Base-by-base conservation (phyloP, 1,139 yeast genomes). In the Scheffersomyces cryptocercus region DNA sequence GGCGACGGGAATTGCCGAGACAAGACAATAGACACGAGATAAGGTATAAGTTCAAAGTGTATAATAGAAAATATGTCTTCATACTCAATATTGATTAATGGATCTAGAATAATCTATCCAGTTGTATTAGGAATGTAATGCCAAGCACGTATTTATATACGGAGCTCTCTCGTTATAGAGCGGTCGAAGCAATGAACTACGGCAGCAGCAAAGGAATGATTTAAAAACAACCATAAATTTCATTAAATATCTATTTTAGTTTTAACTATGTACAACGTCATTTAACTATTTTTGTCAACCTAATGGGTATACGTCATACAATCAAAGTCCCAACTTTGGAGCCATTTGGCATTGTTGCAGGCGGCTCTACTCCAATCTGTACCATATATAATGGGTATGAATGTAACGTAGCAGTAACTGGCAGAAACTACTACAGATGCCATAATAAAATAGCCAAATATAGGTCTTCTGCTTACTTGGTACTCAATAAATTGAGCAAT, bases 1-100 rank as follows among this genome's bases (percentile, higher is more conserved):
- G 24, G 80, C 91, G 5, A 61, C 66, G 28, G 87, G 87, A 0
- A 77, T 79, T 2, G 71, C 81, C 3, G 64, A 64, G 37, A 59
- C 76, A 0, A 61, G 67, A 15, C 31, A 29, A 11, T 29, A 14
- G 11, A 4, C 24, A 20, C 6, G 26, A 20, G 3, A 3, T 9
- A 6, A 20, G 8, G 7, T 6, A 20, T 6, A 20, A 5, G 7
- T 5, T 16, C 20, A 16, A 16, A 5, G 14, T 13, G 14, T 16
- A 16, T 16, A 16, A 16, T 13, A 13, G 14, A 13, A 13, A 13
- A 13, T 3, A 13, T 5, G 6, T 16, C 20, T 4, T 16, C 20
- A 16, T 16, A 16, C 20, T 4, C 20, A 16, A 5, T 5, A 16
- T 5, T 16, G 20, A 16, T 5, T 16, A 16, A 16, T 16, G 6